Conservation (phyloP, 805 yeast genomes). For the Starmerella stigmatis region DNA sequence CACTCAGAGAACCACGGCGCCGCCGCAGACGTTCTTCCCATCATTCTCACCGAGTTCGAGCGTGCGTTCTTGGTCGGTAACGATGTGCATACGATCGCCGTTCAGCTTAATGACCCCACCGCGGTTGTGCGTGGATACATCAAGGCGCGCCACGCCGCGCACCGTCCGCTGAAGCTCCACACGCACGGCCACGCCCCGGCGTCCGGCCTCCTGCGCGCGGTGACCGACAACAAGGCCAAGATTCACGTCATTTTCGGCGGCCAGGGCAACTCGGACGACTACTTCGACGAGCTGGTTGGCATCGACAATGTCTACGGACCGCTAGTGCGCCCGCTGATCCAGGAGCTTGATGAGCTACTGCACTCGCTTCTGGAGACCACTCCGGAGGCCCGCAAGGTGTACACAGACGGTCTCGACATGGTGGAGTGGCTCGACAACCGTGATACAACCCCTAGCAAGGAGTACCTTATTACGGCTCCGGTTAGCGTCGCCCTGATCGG, state of each 20-base stretch:
- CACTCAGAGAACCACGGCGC: constrained; percentile 20
- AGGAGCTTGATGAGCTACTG: constrained; percentile 57
- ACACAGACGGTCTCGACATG: constrained; percentile 86
- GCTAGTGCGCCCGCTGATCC: constrained; percentile 59
- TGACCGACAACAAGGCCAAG: constrained; percentile 45
- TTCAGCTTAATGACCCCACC: constrained; percentile 62
- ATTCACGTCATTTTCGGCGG: constrained; percentile 92
- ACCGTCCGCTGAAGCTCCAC: constrained; percentile 41
- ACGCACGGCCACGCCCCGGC: constrained; percentile 25
- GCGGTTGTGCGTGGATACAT: constrained; percentile 71
- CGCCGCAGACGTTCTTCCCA: constrained; percentile 51
- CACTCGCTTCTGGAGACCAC: constrained; percentile 58
- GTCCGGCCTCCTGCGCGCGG: constrained; percentile 56
- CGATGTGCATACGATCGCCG: constrained; percentile 86
- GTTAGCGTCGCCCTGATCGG: constrained; percentile 96
- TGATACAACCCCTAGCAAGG: constrained; percentile 78
- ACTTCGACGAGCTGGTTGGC: constrained; percentile 90
- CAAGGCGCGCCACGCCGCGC: constrained; percentile 42
- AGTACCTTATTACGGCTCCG: constrained; percentile 81
- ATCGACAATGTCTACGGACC: constrained; percentile 67
- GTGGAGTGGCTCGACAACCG: constrained; percentile 78
- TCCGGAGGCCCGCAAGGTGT: constrained; percentile 72
- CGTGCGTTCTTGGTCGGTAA: constrained; percentile 58
- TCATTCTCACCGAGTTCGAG: constrained; percentile 75
- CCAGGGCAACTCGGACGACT: constrained; percentile 97